Conservation (phyloP, 495 filamentous ascomycete species). For the Xylaria venustula region DNA sequence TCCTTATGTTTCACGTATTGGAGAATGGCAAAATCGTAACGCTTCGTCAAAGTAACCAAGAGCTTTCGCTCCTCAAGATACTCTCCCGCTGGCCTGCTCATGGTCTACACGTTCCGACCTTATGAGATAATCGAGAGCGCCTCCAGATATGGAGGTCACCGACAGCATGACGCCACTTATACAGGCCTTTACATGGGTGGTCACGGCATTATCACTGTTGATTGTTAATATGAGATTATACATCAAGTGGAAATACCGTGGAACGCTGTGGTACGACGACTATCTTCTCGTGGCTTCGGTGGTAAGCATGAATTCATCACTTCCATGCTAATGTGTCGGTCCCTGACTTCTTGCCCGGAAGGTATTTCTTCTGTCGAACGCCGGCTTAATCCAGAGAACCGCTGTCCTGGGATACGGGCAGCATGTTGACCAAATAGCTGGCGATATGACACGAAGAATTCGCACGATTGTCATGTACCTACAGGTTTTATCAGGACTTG, state of each 20-base stretch:
- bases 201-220: neutral
- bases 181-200: neutral
- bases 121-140: neutral
- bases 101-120: neutral
- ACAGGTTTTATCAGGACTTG: neutral
- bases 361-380: neutral
- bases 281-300: neutral
- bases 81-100: neutral
- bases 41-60: neutral
- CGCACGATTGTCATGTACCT: constrained; percentile 1
- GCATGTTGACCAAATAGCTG: neutral
- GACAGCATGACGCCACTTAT: constrained; percentile 4
- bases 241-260: constrained; percentile 10
- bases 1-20: neutral
- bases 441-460: neutral
- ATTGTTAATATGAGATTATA: neutral
- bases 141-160: neutral
- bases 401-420: neutral
- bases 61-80: neutral
- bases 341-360: neutral
- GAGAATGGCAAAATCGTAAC: neutral
- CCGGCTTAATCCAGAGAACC: neutral
- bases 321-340: no score
- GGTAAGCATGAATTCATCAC: neutral
- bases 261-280: constrained; percentile 7